Evolutionary conservation across 331 rosid species (phyloP).

Genomic region (Spiraea crenata): DNA sequence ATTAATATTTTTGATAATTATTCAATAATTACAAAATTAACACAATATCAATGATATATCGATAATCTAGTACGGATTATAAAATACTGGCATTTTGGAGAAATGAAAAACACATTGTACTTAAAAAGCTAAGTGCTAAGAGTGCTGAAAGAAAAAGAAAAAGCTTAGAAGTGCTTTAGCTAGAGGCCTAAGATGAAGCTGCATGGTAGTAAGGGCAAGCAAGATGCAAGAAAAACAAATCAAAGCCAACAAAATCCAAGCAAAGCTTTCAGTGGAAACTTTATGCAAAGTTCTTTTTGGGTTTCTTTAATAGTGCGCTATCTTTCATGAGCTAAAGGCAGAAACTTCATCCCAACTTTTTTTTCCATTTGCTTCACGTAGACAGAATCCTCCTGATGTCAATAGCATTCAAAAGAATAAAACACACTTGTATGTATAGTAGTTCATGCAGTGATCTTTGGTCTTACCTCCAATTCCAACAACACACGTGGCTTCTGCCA

Average conservation of each 20-base stretch:
- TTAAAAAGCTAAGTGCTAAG: not conserved
- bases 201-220: not conserved
- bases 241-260: not conserved
- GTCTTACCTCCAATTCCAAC: not conserved
- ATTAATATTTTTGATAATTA: too few species aligned
- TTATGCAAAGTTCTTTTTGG: slow-evolving; percentile 14
- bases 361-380: not conserved
- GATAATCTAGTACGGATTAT: too few species aligned
- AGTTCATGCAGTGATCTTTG: not conserved
- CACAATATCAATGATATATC: too few species aligned
- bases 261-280: slow-evolving; percentile 19
- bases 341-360: slow-evolving; percentile 24
- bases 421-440: not conserved
- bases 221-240: not conserved
- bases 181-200: not conserved
- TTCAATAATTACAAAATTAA: too few species aligned
- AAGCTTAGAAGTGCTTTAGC: not conserved
- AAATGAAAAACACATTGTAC: too few species aligned
- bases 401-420: not conserved
- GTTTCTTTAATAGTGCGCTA: slow-evolving; percentile 35
- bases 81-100: too few species aligned
- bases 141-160: not conserved
- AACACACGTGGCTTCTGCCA: not conserved
- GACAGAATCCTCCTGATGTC: slow-evolving; percentile 8
- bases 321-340: slow-evolving; percentile 28